phyloP scores from a whole-genome alignment of 2,329 filamentous ascomycete genomes.

The Epichloe brachyelytri region DNA sequence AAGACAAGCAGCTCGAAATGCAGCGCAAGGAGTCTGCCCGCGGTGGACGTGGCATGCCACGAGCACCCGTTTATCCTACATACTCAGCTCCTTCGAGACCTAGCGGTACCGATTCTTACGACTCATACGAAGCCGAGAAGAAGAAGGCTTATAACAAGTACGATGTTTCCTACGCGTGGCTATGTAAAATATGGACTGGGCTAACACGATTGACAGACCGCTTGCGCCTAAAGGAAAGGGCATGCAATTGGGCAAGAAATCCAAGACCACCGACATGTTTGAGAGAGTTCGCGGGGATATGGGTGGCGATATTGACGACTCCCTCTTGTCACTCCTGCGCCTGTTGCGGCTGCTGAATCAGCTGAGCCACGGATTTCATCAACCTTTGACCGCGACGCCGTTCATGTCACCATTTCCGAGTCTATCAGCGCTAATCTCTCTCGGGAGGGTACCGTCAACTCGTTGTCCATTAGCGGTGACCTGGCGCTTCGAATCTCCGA shows the following conservation, averaged over 20 bases:
- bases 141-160: conserved; percentile 81
- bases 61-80: conserved; percentile 73
- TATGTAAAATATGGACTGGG: background rate
- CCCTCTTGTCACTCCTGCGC: conserved; percentile 54
- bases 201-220: conserved; percentile 25
- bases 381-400: conserved; percentile 65
- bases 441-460: conserved; percentile 75
- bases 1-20: conserved; percentile 97
- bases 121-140: conserved; percentile 94
- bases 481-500: conserved; percentile 85
- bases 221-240: conserved; percentile 79
- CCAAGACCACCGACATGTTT: conserved; percentile 94
- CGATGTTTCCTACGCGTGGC: conserved; percentile 14
- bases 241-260: conserved; percentile 99
- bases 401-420: conserved; percentile 81
- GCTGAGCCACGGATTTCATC: conserved; percentile 46
- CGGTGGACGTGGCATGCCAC: conserved; percentile 53
- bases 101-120: conserved; percentile 68
- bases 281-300: conserved; percentile 88
- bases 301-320: conserved; percentile 71
- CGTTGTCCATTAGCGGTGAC: conserved; percentile 82
- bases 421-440: conserved; percentile 82
- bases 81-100: conserved; percentile 73
- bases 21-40: conserved; percentile 93
- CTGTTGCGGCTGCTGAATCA: conserved; percentile 36